Conservation (phyloP, 371 early-diverging fungal species). For the Encephalitozoon romaleae region DNA sequence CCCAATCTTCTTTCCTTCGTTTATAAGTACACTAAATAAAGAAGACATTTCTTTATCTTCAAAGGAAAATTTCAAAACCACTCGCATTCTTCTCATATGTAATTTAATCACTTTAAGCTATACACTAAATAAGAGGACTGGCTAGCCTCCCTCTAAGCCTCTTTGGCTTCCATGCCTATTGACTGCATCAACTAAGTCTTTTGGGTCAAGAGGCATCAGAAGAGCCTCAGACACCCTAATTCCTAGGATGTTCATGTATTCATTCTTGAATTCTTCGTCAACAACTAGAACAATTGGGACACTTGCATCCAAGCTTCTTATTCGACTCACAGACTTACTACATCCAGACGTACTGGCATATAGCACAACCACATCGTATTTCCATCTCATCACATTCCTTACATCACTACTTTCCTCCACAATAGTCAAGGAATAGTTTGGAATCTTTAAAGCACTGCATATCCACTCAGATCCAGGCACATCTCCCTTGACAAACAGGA, state of each 20-base stretch:
- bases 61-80: neutral
- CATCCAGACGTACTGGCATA: neutral
- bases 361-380: neutral
- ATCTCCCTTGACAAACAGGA: neutral
- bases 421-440: neutral
- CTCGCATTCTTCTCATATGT: neutral
- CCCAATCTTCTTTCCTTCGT: neutral
- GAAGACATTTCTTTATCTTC: neutral
- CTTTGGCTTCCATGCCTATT: neutral
- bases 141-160: neutral
- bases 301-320: neutral
- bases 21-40: neutral
- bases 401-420: neutral
- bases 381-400: neutral
- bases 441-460: neutral
- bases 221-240: neutral
- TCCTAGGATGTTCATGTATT: neutral
- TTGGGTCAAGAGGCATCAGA: neutral
- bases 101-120: neutral
- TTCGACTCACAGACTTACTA: neutral
- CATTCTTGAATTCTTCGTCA: neutral
- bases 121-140: neutral
- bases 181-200: neutral
- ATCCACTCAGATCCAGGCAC: neutral
- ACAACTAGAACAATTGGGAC: conserved; percentile 1